Evolutionary conservation across 345 rosid species (phyloP).

Genomic region (Hibiscus syriacus): DNA sequence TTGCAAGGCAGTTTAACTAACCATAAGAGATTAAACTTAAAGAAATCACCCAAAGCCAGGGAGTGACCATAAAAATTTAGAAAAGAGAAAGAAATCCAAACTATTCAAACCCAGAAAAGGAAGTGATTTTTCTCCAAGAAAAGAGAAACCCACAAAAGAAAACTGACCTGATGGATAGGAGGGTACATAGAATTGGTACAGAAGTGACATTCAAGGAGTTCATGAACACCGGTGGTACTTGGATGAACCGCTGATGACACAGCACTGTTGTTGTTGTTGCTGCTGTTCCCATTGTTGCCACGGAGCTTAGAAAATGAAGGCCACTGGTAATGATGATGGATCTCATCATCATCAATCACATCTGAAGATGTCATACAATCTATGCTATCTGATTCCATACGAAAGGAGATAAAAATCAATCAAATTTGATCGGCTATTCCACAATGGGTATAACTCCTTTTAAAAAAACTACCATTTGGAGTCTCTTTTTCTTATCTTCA

Average conservation of each 20-base stretch:
- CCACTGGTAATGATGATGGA: constrained; percentile 41
- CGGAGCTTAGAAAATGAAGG: constrained; percentile 49
- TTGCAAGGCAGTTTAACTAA: constrained; percentile 7
- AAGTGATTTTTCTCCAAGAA: not conserved
- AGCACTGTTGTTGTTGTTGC: constrained; percentile 28
- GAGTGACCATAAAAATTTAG: too few relatives aligned
- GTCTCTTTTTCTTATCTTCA: not conserved
- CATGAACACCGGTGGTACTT: too few relatives aligned
- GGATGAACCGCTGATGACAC: constrained; percentile 38
- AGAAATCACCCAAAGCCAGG: too few relatives aligned
- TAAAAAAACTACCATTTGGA: not conserved
- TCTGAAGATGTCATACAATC: too few relatives aligned
- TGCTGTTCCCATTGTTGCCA: constrained; percentile 12
- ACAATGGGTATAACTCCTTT: too few relatives aligned
- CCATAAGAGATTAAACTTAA: not conserved
- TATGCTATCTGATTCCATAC: constrained; percentile 65
- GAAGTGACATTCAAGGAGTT: too few relatives aligned
- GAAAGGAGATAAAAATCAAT: not conserved
- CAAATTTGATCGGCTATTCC: too few relatives aligned
- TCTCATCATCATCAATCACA: constrained; percentile 80
- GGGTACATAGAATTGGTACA: too few relatives aligned
- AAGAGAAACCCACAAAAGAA: not conserved
- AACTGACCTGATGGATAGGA: too few relatives aligned
- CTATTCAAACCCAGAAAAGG: not conserved
- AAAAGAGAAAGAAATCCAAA: not conserved